Base-by-base conservation (phyloP, 2,329 filamentous ascomycete species). In the Pseudogymnoascus sp. region DNA sequence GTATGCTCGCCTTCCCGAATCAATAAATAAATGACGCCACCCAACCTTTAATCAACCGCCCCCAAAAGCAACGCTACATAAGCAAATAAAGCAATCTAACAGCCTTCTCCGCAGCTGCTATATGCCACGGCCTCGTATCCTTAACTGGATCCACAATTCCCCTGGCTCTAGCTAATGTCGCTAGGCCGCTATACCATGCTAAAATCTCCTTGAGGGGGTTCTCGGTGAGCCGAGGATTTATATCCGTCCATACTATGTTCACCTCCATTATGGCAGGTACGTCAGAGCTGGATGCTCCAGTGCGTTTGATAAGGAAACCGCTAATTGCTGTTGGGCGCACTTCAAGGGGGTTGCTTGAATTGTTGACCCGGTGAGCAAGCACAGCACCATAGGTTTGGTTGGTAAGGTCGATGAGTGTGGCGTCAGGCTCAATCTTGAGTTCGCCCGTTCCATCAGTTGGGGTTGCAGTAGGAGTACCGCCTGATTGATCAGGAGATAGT, bases 331-430 rank as follows among this genome's bases (percentile, higher is more conserved):
- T 79, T 0, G 83, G 82, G 59, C 79, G 81, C 38, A 82, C 73
- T 47, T 86, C 83, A 4, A 81, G 75, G 14, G 82, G 75, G 2
- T 81, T 81, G 8, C 78, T 75, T 0, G 84, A 82, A 69, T 84
- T 87, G 72, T 82, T 85, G 14, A 88, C 77, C 12, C 85, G 80
- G 71, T 91, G 87, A 0, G 84, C 81, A 44, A 90, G 80, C 14
- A 94, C 78, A 4, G 89, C 82, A 18, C 87, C 89, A 87, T 88
- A 93, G 0, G 84, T 88, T 66, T 90, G 88, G 69, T 94, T 90
- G 0, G 85, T 86, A 1, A 84, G 75, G 70, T 94, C 90, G 16
- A 90, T 77, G 10, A 95, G 81, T 18, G 87, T 83, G 0, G 87
- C 84, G 63, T 92, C 89, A 1, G 79, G 79, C 64, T 88, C 85